Base-by-base conservation (phyloP, 2,329 filamentous ascomycete species). In the Elsinoe fawcettii region DNA sequence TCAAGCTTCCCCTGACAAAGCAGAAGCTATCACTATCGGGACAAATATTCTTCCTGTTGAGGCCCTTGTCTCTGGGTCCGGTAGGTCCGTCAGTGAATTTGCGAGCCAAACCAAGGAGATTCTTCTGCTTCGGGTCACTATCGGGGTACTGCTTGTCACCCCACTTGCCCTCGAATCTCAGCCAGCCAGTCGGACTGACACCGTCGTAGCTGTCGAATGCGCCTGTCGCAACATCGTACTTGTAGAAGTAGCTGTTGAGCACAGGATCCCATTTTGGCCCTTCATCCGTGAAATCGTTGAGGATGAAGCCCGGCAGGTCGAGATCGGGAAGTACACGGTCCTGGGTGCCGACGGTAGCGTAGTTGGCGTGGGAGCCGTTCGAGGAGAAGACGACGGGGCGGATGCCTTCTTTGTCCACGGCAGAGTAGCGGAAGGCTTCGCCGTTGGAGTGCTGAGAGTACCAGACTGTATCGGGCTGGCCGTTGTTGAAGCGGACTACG, bases 321-420 rank as follows among this genome's bases (percentile, higher is more conserved):
- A 84, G 57, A 57, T 80, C 76, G 0, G 83, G 83, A 56, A 86
- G 83, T 0, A 78, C 79, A 64, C 86, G 82, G 64, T 85, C 83
- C 63, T 86, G 83, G 1, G 70, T 73, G 1, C 83, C 84, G 11
- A 69, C 51, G 5, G 77, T 80, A 16, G 82, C 81, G 66, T 86
- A 87, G 64, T 81, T 82, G 7, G 84, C 84, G 67, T 87, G 84
- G 0, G 77, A 79, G 7, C 84, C 84, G 51, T 80, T 80, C 0
- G 79, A 77, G 1, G 77, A 78, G 66, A 83, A 87, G 22, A 73
- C 72, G 27, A 85, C 69, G 1, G 83, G 82, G 11, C 82, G 71
- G 1, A 71, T 64, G 2, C 75, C 77, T 44, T 72, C 67, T 14
- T 62, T 54, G 41, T 59, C 75, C 1, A 80, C 72, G 1, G 76